These are phyloP conservation scores for Phytopythium aichiense DNA, from an alignment of 352 stramenopile genomes.

Conservation along the genomic window DNA sequence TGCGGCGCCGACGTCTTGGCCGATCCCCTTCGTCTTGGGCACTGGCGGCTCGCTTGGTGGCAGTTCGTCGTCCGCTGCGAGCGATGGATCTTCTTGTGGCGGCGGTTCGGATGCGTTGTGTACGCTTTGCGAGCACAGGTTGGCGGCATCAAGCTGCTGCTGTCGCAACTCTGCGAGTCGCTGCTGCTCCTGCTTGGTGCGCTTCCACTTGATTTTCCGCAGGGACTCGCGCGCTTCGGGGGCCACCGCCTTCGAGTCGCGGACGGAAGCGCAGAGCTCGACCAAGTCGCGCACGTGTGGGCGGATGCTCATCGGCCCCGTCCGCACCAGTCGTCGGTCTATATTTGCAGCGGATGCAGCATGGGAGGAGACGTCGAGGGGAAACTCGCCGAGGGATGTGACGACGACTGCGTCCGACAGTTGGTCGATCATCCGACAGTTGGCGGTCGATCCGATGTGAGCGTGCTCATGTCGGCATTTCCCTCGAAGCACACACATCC, in stretches of 20 bases:
- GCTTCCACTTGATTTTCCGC: constrained; percentile 40
- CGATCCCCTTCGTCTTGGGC: not conserved
- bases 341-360: not conserved
- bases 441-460: not conserved
- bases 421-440: not conserved
- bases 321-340: not conserved
- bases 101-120: not conserved
- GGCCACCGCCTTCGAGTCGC: constrained; percentile 6
- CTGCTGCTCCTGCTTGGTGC: constrained; percentile 22
- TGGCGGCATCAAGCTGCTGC: constrained; percentile 1
- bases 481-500: not conserved
- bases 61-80: not conserved
- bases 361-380: not conserved
- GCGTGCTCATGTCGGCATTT: not conserved
- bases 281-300: constrained; percentile 27
- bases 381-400: too few species aligned
- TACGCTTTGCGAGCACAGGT: not conserved
- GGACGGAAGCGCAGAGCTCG: constrained; percentile 40
- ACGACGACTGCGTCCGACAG: not conserved
- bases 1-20: not conserved
- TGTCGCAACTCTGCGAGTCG: constrained; percentile 13
- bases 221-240: constrained; percentile 38
- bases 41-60: not conserved
- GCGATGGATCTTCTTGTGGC: not conserved
- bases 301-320: not conserved